Evolutionary conservation across 257 asterid species (phyloP), one percentile per base, ranked within the genome.

Genomic region (Solanum habrochaites): DNA sequence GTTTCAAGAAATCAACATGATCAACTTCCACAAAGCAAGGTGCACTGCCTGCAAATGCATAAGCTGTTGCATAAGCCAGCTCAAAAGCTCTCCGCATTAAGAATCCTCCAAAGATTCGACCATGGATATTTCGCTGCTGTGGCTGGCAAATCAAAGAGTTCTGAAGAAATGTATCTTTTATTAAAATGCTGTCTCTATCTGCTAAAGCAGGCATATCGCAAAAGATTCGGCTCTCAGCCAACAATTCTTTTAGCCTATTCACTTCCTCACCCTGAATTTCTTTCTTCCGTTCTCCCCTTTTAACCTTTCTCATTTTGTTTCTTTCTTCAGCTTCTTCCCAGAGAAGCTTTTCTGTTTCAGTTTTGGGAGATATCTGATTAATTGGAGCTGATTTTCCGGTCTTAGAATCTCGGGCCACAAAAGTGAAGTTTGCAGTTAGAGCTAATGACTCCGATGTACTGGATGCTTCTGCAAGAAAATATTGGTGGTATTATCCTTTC

Each of bases 131-230:
- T 91, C 98, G 91, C 87, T 96, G 99, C 86, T 96, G 99, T 35
- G 99, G 99, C 89, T 95, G 99, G 88, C 99, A 96, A 93, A 96
- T 90, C 83, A 95, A 81, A 45, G 98, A 96, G 86, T 96, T 95
- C 88, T 96, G 98, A 82, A 96, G 98, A 90, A 94, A 93, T 35
- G 98, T 96, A 49, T 95, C 93, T 85, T 88, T 91, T 83, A 96
- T 94, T 67, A 96, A 95, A 90, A 95, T 96, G 86, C 98, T 95
- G 83, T 95, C 96, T 90, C 95, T 90, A 91, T 95, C 93, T 20
- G 98, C 98, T 88, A 96, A 93, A 89, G 98, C 97, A 49, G 99
- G 99, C 98, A 96, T 95, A 85, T 96, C 98, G 45, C 96, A 93
- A 74, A 95, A 95, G 29, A 96, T 90, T 71, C 98, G 90, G 85